These are phyloP conservation scores for Neocatenulostroma microsporum DNA, from an alignment of 2,329 filamentous ascomycete species.

Conservation along the genomic window DNA sequence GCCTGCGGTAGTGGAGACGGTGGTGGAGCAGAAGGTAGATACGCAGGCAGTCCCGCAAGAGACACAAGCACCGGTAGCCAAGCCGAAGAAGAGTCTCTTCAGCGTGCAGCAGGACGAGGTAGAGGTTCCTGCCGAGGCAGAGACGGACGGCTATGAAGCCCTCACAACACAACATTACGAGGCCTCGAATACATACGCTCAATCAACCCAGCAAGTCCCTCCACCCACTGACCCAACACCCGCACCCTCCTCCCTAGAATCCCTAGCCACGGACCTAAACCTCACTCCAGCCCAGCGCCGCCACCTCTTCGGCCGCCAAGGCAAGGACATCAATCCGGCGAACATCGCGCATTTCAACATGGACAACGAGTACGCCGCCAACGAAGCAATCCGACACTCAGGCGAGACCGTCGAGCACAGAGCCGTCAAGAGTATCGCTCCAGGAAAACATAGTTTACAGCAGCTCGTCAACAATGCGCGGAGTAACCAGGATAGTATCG, in stretches of 20 bases:
- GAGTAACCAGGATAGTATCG: conserved; percentile 75
- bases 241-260: conserved; percentile 51
- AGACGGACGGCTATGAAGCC: conserved; percentile 29
- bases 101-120: conserved; percentile 48
- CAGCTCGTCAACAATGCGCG: conserved; percentile 79
- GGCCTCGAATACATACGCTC: conserved; percentile 1
- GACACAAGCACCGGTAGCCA: conserved; percentile 27
- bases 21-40: neutral
- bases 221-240: too few relatives aligned
- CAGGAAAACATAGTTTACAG: conserved; percentile 81
- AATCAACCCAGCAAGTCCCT: neutral
- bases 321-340: conserved; percentile 42
- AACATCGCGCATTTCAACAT: conserved; percentile 82
- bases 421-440: conserved; percentile 71
- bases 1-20: conserved; percentile 2
- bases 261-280: conserved; percentile 69
- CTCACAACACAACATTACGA: too few relatives aligned
- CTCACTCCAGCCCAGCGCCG: conserved; percentile 68
- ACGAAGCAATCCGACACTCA: conserved; percentile 64
- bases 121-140: conserved; percentile 5
- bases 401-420: conserved; percentile 67
- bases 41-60: conserved; percentile 4
- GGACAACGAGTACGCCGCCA: conserved; percentile 76
- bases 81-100: conserved; percentile 63
- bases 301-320: conserved; percentile 70